phyloP scores from a whole-genome alignment of 495 filamentous ascomycete genomes.

The Penicillium robsamsonii region DNA sequence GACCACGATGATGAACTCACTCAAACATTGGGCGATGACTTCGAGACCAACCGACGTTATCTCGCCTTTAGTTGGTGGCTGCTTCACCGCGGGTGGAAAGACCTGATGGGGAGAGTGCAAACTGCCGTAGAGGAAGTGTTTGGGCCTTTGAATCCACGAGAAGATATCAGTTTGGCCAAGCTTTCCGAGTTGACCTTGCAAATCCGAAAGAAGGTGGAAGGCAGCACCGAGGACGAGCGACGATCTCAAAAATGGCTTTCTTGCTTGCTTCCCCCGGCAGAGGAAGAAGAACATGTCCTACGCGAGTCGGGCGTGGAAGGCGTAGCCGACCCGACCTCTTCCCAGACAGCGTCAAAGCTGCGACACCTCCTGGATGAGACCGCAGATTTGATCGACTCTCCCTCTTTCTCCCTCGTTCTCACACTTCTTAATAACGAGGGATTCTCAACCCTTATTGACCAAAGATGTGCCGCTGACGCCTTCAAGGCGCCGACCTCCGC shows the following conservation, averaged over 20 bases:
- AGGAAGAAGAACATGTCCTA: constrained; percentile 78
- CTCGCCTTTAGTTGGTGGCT: constrained; percentile 98
- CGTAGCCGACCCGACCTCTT: constrained; percentile 43
- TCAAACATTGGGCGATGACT: constrained; percentile 82
- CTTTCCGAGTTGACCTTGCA: constrained; percentile 76
- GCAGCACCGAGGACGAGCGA: constrained; percentile 61
- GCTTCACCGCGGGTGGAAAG: constrained; percentile 83
- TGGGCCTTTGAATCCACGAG: constrained; percentile 78
- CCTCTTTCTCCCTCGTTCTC: constrained; percentile 77
- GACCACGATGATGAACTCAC: constrained; percentile 83
- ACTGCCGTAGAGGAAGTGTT: constrained; percentile 81
- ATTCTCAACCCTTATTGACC: constrained; percentile 77
- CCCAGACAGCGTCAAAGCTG: constrained; percentile 55
- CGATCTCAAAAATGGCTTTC: constrained; percentile 71
- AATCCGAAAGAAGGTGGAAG: constrained; percentile 82
- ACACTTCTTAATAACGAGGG: constrained; percentile 82
- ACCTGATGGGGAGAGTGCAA: constrained; percentile 75
- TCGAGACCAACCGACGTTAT: constrained; percentile 90
- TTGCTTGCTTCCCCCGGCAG: constrained; percentile 74
- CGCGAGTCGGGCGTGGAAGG: constrained; percentile 75
- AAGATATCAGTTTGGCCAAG: constrained; percentile 74
- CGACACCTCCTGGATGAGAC: constrained; percentile 94
- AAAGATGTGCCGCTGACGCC: constrained; percentile 71
- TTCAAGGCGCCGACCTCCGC: constrained; percentile 59
- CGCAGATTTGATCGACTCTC: constrained; percentile 91